Evolutionary conservation across 208 protist genomes (phyloP).

Genomic region (Eutreptiella sp.): DNA sequence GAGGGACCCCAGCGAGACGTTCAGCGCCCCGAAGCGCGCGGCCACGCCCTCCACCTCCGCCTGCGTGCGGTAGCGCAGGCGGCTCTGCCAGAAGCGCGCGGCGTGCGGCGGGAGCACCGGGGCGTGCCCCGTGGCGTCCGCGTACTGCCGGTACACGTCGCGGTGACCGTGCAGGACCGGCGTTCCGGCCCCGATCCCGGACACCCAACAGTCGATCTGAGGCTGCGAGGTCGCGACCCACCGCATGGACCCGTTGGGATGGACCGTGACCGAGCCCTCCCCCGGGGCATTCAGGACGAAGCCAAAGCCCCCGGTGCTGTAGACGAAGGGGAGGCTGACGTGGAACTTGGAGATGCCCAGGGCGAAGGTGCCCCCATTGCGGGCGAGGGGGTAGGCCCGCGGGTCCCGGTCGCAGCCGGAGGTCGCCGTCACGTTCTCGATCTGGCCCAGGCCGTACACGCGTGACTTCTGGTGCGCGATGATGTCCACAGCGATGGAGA

Average conservation of each 20-base stretch:
- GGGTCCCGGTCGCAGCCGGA: too few species aligned
- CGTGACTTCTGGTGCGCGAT: too few species aligned
- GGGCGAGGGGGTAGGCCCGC: too few species aligned
- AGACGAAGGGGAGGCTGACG: too few species aligned
- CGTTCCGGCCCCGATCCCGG: not conserved
- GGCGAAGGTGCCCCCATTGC: too few species aligned
- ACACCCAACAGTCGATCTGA: conserved; percentile 6
- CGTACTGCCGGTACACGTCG: conserved; percentile 9
- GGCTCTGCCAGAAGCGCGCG: conserved; percentile 8
- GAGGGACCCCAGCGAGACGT: conserved; percentile 5
- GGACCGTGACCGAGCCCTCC: conserved; percentile 9
- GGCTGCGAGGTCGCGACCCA: not conserved
- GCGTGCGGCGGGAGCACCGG: not conserved
- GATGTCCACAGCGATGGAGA: too few species aligned
- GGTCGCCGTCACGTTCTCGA: too few species aligned
- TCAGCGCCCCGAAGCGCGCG: not conserved
- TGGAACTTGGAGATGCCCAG: too few species aligned
- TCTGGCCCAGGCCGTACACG: too few species aligned
- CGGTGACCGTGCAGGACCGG: not conserved
- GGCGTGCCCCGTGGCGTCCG: conserved; percentile 15
- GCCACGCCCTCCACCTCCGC: conserved; percentile 4
- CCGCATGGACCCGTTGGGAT: not conserved
- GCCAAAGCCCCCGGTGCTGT: conserved; percentile 11
- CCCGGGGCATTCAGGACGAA: conserved; percentile 13
- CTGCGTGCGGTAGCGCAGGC: conserved; percentile 12